Conservation (phyloP, 2,329 filamentous ascomycete genomes). For the Neonectria ditissima region DNA sequence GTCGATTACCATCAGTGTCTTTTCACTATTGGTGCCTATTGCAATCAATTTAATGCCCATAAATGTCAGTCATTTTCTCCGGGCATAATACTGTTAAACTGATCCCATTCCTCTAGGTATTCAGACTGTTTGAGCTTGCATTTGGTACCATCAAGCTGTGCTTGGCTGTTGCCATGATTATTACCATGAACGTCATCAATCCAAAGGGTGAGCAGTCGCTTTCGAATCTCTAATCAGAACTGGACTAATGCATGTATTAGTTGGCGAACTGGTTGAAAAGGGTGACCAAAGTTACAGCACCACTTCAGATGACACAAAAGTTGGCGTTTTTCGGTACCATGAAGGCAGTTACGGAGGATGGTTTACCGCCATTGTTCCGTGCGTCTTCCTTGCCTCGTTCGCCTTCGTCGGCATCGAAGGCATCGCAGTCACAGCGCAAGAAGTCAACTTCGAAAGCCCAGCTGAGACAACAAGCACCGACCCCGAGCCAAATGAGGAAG, state of each 20-base stretch:
- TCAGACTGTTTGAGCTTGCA: neutral
- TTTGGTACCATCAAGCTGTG: neutral
- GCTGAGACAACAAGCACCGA: too few species aligned
- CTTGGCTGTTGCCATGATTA: neutral
- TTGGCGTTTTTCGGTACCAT: too few species aligned
- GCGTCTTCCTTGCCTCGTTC: neutral
- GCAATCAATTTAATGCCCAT: neutral
- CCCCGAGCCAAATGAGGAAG: too few species aligned
- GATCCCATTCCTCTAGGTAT: neutral
- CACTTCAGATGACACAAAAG: too few species aligned
- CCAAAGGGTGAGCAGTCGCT: neutral
- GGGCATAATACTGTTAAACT: too few species aligned
- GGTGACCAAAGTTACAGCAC: too few species aligned
- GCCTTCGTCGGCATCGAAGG: neutral
- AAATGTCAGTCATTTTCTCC: too few species aligned
- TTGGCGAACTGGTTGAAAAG: too few species aligned
- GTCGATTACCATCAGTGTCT: too few species aligned
- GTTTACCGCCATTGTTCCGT: neutral
- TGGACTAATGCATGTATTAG: too few species aligned
- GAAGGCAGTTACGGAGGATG: neutral
- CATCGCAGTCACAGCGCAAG: neutral
- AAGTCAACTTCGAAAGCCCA: neutral
- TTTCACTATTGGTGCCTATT: neutral
- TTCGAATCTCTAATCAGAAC: too few species aligned
- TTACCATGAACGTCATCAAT: neutral